Base-by-base conservation (phyloP, 2,329 filamentous ascomycete genomes). In the Camptophora hylomeconis region DNA sequence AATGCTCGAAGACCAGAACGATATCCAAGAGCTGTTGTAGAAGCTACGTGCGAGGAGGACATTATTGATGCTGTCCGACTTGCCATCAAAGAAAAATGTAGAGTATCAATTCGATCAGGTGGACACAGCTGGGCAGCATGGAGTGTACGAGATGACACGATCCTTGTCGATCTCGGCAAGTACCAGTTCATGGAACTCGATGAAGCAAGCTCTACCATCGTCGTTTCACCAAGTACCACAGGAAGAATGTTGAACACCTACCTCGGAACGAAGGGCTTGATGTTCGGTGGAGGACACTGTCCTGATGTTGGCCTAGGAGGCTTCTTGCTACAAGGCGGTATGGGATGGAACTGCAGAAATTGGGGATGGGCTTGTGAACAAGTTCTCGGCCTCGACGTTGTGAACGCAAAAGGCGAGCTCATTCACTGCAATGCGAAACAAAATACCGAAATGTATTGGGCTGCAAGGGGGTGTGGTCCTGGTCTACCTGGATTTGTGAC, bases 321-420 rank as follows among this genome's bases (percentile, higher is more conserved):
- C 0, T 70, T 69, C 36, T 42, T 70, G 13, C 44, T 72, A 9
- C 65, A 69, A 38, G 67, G 67, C 0, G 67, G 67, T 2, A 69
- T 70, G 63, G 67, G 67, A 0, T 72, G 67, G 67, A 69, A 68
- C 39, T 67, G 61, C 39, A 61, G 58, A 45, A 65, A 62, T 36
- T 69, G 65, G 65, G 66, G 67, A 0, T 69, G 63, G 60, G 63
- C 63, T 1, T 69, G 65, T 31, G 59, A 67, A 39, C 45, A 48
- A 9, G 48, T 68, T 2, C 30, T 53, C 2, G 60, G 49, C 2
- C 38, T 67, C 7, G 63, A 67, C 31, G 60, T 64, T 2, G 60
- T 67, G 2, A 62, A 60, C 1, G 61, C 62, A 1, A 46, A 59
- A 5, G 63, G 54, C 1, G 42, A 52, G 31, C 39, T 48, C 33